Conservation (phyloP, 345 rosid species). For the Erucastrum elatum region DNA sequence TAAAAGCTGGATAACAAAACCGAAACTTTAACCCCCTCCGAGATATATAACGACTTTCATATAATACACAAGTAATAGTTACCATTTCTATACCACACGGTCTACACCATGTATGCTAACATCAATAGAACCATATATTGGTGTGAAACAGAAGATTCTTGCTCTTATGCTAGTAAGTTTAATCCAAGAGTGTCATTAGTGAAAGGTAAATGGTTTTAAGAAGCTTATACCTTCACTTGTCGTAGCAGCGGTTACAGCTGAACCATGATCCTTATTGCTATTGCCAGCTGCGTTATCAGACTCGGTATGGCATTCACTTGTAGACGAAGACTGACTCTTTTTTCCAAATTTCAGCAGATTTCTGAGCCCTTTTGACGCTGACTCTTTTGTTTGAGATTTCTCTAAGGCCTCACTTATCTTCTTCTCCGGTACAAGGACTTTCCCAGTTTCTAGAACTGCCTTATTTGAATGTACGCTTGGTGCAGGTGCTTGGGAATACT, state of each 20-base stretch:
- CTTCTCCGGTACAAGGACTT: constrained; percentile 57
- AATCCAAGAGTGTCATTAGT: constrained; percentile 1
- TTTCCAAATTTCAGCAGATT: constrained; percentile 73
- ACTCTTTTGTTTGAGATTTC: constrained; percentile 63
- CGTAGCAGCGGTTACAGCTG: constrained; percentile 33
- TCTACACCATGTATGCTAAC: not conserved
- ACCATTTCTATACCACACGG: not conserved
- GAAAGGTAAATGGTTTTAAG: not conserved
- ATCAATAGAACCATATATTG: not conserved
- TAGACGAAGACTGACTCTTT: constrained; percentile 58
- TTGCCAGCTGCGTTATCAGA: constrained; percentile 33
- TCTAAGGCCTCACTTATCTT: constrained; percentile 60
- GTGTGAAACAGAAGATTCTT: not conserved
- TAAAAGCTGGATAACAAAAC: constrained; percentile 55
- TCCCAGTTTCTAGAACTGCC: constrained; percentile 42
- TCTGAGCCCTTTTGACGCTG: constrained; percentile 66
- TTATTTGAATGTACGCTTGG: constrained; percentile 41
- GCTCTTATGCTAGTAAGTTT: constrained; percentile 13
- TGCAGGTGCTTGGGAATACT: constrained; percentile 59
- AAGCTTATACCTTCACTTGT: constrained; percentile 53
- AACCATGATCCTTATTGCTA: constrained; percentile 44
- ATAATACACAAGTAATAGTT: not conserved
- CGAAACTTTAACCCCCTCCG: not conserved
- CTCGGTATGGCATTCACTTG: constrained; percentile 49
- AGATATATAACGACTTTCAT: not conserved